Percentiles rank a stretch among this genome's conserved stretches.
These are phyloP conservation scores for Ascoidea tarda DNA, from an alignment of 805 yeast species.

Conservation along the genomic window DNA sequence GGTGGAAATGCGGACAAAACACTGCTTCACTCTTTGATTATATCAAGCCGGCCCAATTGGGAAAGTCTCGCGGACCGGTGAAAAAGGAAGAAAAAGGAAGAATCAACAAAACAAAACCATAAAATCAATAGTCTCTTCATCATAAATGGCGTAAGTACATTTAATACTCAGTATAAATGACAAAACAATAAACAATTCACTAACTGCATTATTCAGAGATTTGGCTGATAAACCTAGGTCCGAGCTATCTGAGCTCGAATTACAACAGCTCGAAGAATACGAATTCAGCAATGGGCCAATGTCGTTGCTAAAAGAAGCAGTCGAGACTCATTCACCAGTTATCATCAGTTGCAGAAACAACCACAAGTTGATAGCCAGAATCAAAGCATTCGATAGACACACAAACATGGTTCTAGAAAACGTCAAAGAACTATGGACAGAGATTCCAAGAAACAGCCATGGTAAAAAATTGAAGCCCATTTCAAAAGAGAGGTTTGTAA, in stretches of 20 bases:
- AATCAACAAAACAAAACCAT: too few relatives aligned
- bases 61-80: too few relatives aligned
- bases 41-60: too few relatives aligned
- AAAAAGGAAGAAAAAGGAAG: too few relatives aligned
- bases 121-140: too few relatives aligned
- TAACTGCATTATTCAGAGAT: slow-evolving; percentile 26
- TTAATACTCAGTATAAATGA: too few relatives aligned
- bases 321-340: slow-evolving; percentile 59
- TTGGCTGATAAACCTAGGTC: slow-evolving; percentile 60
- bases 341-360: slow-evolving; percentile 85
- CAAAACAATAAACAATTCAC: too few relatives aligned
- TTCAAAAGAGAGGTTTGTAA: slow-evolving; percentile 64
- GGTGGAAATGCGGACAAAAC: too few relatives aligned
- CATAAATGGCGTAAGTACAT: too few relatives aligned
- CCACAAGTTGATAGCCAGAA: slow-evolving; percentile 80
- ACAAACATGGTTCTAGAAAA: slow-evolving; percentile 87
- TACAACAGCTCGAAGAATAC: slow-evolving; percentile 73
- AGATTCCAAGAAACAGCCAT: slow-evolving; percentile 40
- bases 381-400: slow-evolving; percentile 92
- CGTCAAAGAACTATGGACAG: slow-evolving; percentile 78
- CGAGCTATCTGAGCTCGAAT: slow-evolving; percentile 69
- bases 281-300: slow-evolving; percentile 88
- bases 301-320: slow-evolving; percentile 74
- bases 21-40: too few relatives aligned
- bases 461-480: slow-evolving; percentile 61